Evolutionary conservation across 306 rosid genomes (phyloP), one percentile per base, ranked within the genome.

Genomic region (Lathyrus tuberosus): DNA sequence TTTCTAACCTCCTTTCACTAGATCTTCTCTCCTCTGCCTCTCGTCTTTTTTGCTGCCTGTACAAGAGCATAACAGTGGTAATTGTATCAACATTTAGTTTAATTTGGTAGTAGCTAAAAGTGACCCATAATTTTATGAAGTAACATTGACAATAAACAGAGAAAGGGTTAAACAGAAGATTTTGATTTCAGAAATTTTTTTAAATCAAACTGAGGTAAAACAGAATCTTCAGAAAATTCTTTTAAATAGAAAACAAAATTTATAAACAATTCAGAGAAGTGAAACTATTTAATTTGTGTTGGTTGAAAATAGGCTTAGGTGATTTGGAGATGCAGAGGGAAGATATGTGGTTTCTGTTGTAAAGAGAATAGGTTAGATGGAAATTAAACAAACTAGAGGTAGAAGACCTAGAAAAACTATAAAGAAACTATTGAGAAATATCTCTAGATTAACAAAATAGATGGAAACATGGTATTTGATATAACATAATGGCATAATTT

Each of bases 11-110:
- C 73, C 86, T 91, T 60, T 83, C 91, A 15, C 81, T 79, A 12
- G 97, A 95, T 74, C 88, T 87, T 80, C 76, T 91, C 79, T 87
- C 99, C 81, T 94, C 99, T 43, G 89, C 97, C 80, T 91, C 96
- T 71, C 95, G 85, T 73, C 91, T 86, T 78, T 86, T 80, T 51
- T 86, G 91, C 71, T 87, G 96, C 78, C 96, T 91, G 93, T 65
- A 28, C 66, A 65, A 81, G 67, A 40, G 62, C 62, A 59, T 3
- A 81, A 43, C 28, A 20, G 5, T 0, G 1, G 20, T 54, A 35
- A 17, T 16, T 44, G 67, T 65, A 52, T 31, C 38, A 40, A 67
- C 66, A 49, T 17, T 67, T 42, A 41, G 14, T 60, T 17, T 62
- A 38, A 22, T 42, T 10, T 62, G 5, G 49, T 38, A 11, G 67